Conservation (phyloP, 164 flowering plant species). For the Macadamia integrifolia region DNA sequence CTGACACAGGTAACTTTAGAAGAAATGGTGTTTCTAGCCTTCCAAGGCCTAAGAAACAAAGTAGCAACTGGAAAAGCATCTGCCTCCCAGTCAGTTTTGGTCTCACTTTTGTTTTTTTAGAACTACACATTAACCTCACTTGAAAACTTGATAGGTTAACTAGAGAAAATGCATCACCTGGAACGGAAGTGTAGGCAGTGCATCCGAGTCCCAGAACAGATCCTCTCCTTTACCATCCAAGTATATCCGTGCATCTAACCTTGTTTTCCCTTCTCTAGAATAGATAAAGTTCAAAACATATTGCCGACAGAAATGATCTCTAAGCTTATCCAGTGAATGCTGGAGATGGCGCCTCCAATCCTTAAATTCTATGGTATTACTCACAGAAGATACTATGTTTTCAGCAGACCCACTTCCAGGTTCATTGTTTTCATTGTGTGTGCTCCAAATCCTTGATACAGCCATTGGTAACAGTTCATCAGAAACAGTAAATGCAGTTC, state of each 20-base stretch:
- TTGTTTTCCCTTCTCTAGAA: conserved; percentile 78
- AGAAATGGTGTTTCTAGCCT: too few relatives aligned
- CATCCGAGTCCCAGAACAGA: conserved; percentile 55
- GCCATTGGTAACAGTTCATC: conserved; percentile 76
- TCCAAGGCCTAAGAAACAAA: too few relatives aligned
- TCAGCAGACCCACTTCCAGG: conserved; percentile 35
- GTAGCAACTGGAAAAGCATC: too few relatives aligned
- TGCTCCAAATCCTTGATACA: conserved; percentile 45
- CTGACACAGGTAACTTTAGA: too few relatives aligned
- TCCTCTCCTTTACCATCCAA: conserved; percentile 55
- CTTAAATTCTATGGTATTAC: conserved; percentile 50
- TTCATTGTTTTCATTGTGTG: conserved; percentile 41
- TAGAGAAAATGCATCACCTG: conserved; percentile 47
- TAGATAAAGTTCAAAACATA: conserved; percentile 90
- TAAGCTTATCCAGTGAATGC: conserved; percentile 79
- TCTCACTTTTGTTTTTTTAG: too few relatives aligned
- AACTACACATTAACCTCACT: too few relatives aligned
- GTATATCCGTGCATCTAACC: conserved; percentile 73
- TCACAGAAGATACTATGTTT: conserved; percentile 21
- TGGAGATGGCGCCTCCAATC: conserved; percentile 94
- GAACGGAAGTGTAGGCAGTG: conserved; percentile 88
- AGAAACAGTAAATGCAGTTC: conserved; percentile 76
- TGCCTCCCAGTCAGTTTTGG: too few relatives aligned
- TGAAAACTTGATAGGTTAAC: too few relatives aligned
- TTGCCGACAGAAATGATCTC: conserved; percentile 87